A percentile compares a stretch with the other conserved stretches of the same genome.
These are phyloP conservation scores for Themeda triandra DNA, from an alignment of 176 grass and related monocot species.

Conservation along the genomic window DNA sequence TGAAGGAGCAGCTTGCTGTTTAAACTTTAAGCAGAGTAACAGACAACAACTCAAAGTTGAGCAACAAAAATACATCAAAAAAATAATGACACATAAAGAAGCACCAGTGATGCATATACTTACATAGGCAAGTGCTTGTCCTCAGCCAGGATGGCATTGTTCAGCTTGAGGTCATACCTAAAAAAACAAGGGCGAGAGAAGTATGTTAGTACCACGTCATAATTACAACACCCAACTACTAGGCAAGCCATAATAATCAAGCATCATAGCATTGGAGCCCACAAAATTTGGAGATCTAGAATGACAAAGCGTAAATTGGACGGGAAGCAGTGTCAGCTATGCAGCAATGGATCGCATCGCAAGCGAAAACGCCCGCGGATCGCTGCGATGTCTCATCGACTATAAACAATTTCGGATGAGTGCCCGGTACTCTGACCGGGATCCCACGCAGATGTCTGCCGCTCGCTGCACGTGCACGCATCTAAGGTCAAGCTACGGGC, in stretches of 20 bases:
- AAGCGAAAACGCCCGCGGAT: neutral
- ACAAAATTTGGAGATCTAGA: neutral
- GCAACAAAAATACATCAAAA: neutral
- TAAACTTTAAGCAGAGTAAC: neutral
- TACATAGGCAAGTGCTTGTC: conserved; percentile 95
- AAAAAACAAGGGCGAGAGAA: conserved; percentile 19
- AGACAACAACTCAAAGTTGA: neutral
- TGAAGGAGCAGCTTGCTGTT: neutral
- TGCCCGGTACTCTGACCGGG: neutral
- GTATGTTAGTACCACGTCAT: conserved; percentile 6
- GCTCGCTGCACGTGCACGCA: neutral
- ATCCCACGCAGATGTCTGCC: neutral
- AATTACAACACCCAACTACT: conserved; percentile 1
- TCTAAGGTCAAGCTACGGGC: neutral
- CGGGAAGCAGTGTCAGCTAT: neutral
- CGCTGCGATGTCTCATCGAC: neutral
- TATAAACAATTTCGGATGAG: conserved; percentile 8
- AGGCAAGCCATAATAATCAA: neutral
- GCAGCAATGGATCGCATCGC: neutral
- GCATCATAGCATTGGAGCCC: neutral
- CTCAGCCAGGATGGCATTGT: conserved; percentile 84
- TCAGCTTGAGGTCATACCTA: conserved; percentile 84
- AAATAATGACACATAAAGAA: neutral
- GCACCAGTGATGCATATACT: neutral
- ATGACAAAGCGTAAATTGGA: neutral